Conservation (phyloP, 106 monocot species). For the Narthecium ossifragum region DNA sequence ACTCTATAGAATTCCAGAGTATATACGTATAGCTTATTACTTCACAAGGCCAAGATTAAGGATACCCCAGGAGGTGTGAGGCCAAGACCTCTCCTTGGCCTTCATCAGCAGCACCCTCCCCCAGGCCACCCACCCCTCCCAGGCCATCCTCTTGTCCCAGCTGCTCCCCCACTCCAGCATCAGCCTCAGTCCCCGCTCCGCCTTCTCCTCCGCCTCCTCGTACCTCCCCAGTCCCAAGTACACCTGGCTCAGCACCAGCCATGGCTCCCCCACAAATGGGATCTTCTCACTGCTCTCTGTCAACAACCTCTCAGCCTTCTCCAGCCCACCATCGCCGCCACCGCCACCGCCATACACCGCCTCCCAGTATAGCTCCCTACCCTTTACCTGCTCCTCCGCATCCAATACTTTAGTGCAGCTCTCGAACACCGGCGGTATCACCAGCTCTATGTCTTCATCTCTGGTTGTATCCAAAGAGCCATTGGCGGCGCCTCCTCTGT, state of each 20-base stretch:
- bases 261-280: conserved; percentile 64
- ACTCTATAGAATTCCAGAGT: too few relatives aligned
- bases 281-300: conserved; percentile 45
- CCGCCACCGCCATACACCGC: conserved; percentile 23
- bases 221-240: conserved; percentile 34
- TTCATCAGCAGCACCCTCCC: conserved; percentile 40
- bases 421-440: conserved; percentile 76
- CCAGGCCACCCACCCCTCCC: conserved; percentile 68
- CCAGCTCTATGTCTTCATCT: conserved; percentile 65
- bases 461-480: not conserved
- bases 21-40: too few relatives aligned
- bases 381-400: conserved; percentile 47
- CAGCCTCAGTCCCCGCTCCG: conserved; percentile 44
- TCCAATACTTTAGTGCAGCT: conserved; percentile 51
- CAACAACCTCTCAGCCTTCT: conserved; percentile 47
- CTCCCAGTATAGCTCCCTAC: conserved; percentile 77
- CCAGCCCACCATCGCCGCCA: conserved; percentile 9
- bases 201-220: conserved; percentile 45
- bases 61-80: conserved; percentile 31
- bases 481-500: not conserved
- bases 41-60: conserved; percentile 43
- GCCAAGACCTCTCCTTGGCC: conserved; percentile 41
- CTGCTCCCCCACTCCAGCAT: conserved; percentile 52
- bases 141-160: conserved; percentile 60
- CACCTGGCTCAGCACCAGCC: conserved; percentile 51